A percentile compares a stretch with the other conserved stretches of the same genome.
phyloP scores from a whole-genome alignment of 306 rosid species.

The Vigna radiata region DNA sequence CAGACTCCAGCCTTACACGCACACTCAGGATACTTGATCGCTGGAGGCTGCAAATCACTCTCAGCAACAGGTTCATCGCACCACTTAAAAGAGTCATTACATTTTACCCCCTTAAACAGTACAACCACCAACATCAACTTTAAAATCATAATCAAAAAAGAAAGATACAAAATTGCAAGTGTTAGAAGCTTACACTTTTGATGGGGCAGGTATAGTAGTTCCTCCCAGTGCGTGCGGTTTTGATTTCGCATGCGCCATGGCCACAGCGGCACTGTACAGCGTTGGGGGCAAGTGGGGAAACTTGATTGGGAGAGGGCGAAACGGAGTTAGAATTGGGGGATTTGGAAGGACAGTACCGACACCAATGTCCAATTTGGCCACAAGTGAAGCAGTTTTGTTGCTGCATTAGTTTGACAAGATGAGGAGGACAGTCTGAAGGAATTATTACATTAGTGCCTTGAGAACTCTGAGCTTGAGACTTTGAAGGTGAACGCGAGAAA shows the following conservation, averaged over 20 bases:
- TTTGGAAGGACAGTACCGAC: not conserved
- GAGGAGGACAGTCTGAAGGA: not conserved
- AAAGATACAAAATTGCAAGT: not conserved
- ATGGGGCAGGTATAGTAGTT: conserved; percentile 55
- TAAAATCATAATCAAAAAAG: not conserved
- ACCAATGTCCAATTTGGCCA: not conserved
- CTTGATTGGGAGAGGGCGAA: not conserved
- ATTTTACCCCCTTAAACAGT: conserved; percentile 41
- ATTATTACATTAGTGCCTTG: not conserved
- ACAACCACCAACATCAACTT: not conserved
- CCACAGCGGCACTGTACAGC: not conserved
- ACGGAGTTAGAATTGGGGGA: not conserved
- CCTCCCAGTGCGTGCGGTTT: not conserved
- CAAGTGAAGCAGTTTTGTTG: not conserved
- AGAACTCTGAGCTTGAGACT: not conserved
- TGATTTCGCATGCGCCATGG: not conserved
- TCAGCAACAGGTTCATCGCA: not conserved
- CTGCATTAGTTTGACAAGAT: not conserved
- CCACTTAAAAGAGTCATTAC: not conserved
- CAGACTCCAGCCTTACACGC: conserved; percentile 55
- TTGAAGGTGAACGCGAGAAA: not conserved
- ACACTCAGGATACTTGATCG: conserved; percentile 26
- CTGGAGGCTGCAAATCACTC: conserved; percentile 40
- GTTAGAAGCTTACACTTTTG: conserved; percentile 42
- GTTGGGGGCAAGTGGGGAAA: not conserved